phyloP scores from a whole-genome alignment of 2,329 filamentous ascomycete genomes.

The Fusarium heterosporum region DNA sequence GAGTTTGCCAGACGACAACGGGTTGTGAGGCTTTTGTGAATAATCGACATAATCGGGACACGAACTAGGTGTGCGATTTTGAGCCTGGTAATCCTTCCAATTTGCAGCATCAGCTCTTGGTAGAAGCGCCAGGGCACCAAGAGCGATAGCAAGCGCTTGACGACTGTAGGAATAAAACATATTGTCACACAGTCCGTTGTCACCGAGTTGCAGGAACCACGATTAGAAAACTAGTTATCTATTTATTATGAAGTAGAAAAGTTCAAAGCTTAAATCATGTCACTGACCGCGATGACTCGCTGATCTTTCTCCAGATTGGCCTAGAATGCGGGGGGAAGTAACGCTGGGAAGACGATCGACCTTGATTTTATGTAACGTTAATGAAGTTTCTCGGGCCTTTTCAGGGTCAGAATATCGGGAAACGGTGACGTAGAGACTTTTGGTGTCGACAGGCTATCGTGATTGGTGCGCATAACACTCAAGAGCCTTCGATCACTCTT shows the following conservation, averaged over 20 bases:
- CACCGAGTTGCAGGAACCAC: accelerated
- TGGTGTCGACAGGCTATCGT: background rate
- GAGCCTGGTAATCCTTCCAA: conserved; percentile 24
- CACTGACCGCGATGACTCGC: background rate
- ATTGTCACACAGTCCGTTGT: accelerated
- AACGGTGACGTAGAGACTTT: conserved; percentile 16
- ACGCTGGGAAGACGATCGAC: background rate
- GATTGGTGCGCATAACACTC: conserved; percentile 17
- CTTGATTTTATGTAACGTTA: conserved; percentile 27
- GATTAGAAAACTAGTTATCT: background rate
- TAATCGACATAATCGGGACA: conserved; percentile 30
- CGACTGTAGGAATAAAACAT: background rate
- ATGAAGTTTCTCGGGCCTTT: conserved; percentile 12
- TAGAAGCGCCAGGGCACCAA: background rate
- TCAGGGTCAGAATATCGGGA: background rate
- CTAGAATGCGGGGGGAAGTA: conserved; percentile 10
- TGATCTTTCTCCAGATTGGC: conserved; percentile 12
- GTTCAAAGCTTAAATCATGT: background rate
- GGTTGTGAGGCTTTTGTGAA: conserved; percentile 5
- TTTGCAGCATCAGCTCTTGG: background rate
- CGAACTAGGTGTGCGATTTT: conserved; percentile 7
- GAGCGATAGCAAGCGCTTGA: background rate
- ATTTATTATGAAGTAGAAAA: background rate
- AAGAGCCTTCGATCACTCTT: background rate
- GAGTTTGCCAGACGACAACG: conserved; percentile 9